Conservation (phyloP, 1,139 yeast genomes). For the Geotrichum citri-aurantii region DNA sequence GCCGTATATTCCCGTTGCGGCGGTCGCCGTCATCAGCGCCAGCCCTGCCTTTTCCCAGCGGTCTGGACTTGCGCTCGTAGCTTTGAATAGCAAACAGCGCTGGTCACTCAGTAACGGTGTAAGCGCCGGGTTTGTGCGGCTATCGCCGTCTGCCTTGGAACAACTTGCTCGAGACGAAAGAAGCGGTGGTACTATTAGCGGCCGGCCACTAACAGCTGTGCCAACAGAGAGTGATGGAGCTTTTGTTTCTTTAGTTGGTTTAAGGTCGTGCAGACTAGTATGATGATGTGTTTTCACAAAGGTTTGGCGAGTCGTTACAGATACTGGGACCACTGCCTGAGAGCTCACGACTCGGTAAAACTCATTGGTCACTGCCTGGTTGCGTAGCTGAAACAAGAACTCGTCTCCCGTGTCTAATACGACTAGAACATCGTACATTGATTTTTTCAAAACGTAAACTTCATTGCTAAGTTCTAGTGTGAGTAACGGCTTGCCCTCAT, state of each 20-base stretch:
- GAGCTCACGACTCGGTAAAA: background rate
- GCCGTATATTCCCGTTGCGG: background rate
- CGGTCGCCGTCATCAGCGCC: conserved; percentile 25
- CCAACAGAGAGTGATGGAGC: background rate
- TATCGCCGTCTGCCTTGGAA: background rate
- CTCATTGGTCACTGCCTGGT: conserved; percentile 2
- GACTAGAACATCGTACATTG: background rate
- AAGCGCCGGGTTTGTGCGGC: background rate
- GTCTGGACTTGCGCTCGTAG: conserved; percentile 15
- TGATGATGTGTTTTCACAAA: background rate
- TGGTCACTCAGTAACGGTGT: conserved; percentile 25
- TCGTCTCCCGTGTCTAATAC: conserved; percentile 1
- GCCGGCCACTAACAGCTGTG: background rate
- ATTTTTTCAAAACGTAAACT: background rate
- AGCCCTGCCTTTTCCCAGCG: conserved; percentile 23
- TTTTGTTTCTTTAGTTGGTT: background rate
- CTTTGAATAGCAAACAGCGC: conserved; percentile 25
- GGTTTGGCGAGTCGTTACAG: background rate
- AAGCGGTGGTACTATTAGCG: background rate
- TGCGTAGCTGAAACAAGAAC: conserved; percentile 7
- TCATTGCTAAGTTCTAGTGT: background rate
- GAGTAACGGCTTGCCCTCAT: background rate
- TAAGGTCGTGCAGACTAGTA: background rate
- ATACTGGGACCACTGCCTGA: background rate
- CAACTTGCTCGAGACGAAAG: background rate